Evolutionary conservation across 352 stramenopile species (phyloP), one percentile per base, ranked within the genome.

Genomic region (Globisporangium rhizosaccharum): DNA sequence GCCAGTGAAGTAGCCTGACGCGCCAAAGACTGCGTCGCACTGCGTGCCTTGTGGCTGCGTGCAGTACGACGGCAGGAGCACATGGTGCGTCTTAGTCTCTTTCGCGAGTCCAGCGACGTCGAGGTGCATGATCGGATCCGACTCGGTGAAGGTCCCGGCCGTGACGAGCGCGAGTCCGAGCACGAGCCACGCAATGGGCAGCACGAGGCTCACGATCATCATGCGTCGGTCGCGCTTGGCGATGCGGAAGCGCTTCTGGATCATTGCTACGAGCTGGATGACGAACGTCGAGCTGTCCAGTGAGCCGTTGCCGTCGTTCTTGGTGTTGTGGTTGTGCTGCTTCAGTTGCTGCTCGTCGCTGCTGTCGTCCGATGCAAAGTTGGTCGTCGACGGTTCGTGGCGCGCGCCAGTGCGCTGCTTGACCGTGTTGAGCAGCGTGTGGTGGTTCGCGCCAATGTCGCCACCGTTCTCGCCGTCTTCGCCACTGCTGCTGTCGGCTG

Each of bases 161-260:
- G 96, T 88, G 11, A 92, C 63, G 9, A 94, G 71, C 1, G 15
- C 42, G 42, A 48, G 42, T 9, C 42, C 42, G 18, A 18, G 4
- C 10, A 57, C 15, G 51, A 81, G 72, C 1, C 18, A 18, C 42
- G 42, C 20, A 25, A 97, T 66, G 11, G 84, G 85, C 26, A 96
- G 65, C 2, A 89, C 26, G 3, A 85, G 66, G 58, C 87, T 78
- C 59, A 87, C 94, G 33, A 94, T 70, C 63, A 96, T 87, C 30
- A 96, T 85, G 60, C 95, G 93, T 18, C 92, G 92, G 68, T 98
- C 94, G 44, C 94, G 77, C 52, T 87, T 85, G 33, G 96, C 96
- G 48, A 97, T 94, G 4, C 83, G 76, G 42, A 92, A 87, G 17
- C 94, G 75, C 58, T 98, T 98, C 33, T 79, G 62, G 52, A 98